Evolutionary conservation across 78 protist species (phyloP).

Genomic region (Speleostelium caveatum): DNA sequence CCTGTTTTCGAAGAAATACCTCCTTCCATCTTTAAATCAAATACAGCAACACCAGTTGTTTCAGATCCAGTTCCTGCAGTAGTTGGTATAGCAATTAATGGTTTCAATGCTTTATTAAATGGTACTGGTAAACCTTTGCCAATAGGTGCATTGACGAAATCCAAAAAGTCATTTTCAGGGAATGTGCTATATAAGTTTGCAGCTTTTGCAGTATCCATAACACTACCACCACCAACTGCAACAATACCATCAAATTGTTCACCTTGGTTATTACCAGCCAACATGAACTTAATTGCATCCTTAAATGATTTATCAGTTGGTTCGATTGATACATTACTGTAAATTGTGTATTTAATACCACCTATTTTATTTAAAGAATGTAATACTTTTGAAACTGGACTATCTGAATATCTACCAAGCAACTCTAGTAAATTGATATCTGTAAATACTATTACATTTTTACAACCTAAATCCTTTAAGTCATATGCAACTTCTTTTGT

Average conservation of each 20-base stretch:
- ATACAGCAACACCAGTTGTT: constrained; percentile 82
- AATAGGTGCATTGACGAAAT: constrained; percentile 83
- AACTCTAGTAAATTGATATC: constrained; percentile 11
- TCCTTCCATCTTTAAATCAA: constrained; percentile 37
- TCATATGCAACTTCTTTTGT: constrained; percentile 57
- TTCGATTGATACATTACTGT: constrained; percentile 63
- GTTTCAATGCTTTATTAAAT: constrained; percentile 49
- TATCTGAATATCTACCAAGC: background rate
- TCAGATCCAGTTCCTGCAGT: constrained; percentile 88
- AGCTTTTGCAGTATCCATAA: constrained; percentile 84
- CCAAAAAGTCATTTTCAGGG: constrained; percentile 66
- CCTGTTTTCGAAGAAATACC: constrained; percentile 80
- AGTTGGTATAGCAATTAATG: constrained; percentile 86
- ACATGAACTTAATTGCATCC: constrained; percentile 9
- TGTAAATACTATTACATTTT: constrained; percentile 54
- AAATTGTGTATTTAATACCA: constrained; percentile 42
- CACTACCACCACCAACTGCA: constrained; percentile 87
- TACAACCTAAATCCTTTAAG: background rate
- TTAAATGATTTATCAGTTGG: constrained; percentile 83
- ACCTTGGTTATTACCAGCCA: background rate
- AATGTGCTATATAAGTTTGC: constrained; percentile 83
- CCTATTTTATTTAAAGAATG: constrained; percentile 28
- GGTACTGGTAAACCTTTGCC: constrained; percentile 81
- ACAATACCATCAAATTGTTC: constrained; percentile 60
- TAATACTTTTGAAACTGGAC: constrained; percentile 10